Base-by-base conservation (phyloP, 768 basidiomycete species). In the Pleurotus djamor region DNA sequence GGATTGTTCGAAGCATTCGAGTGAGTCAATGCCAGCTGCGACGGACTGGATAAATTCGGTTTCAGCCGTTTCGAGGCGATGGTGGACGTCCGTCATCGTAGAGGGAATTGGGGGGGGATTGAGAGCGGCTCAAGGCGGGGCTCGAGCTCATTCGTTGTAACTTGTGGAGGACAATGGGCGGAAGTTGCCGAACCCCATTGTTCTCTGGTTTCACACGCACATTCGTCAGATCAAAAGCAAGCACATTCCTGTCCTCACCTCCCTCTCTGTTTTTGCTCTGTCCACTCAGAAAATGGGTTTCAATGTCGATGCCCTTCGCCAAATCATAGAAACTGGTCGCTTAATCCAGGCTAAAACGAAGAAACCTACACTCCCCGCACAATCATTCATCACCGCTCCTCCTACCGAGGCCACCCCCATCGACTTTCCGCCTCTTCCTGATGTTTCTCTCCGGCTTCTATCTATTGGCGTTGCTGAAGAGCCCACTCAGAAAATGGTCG, bases 1-100 rank as follows among this genome's bases (percentile, higher is more conserved):
- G 44, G 44, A 59, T 10, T 21, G 6, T 34, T 63, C n/a, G 36
- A 66, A 66, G 17, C 34, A 28, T 5, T 41, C 37, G 16, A 68
- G 5, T 10, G 65, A 51, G 2, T 62, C 37, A 9, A 9, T 44
- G 35, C 60, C 52, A n/a, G 52, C 43, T 2, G 14, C 33, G 9
- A 59, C 32, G 1, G 63, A 51, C 12, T 48, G 8, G 14, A 65
- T 54, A 14, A 68, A 33, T 1, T 62, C 51, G 3, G 57, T 17
- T 50, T 68, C 67, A 1, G 60, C 33, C 28, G 8, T 12, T 14
- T 55, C 13, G 9, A 60, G 9, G 55, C 63, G 35, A 51, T 44
- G 34, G 17, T 35, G 51, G 6, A 56, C 28, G 16, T 38, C 35
- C 34, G n/a, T 35, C 8, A 36, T 33, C 59, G 55, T 59, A 37